Evolutionary conservation across 768 basidiomycete genomes (phyloP).

Genomic region (Suillus subluteus): DNA sequence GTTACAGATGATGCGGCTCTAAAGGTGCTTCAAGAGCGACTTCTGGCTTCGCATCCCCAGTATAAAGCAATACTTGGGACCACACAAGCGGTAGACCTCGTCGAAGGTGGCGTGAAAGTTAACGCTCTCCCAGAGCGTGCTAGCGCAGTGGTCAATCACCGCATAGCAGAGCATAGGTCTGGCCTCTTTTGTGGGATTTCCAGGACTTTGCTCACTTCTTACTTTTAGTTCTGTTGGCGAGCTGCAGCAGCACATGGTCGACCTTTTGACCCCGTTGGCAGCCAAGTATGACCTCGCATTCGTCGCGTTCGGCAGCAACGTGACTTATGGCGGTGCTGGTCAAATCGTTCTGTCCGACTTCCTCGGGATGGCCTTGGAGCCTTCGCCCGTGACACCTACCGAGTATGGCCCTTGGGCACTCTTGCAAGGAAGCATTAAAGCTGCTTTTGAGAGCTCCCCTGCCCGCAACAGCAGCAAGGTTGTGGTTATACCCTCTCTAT

Average conservation of each 20-base stretch:
- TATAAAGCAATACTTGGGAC: constrained; percentile 57
- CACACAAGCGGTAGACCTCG: constrained; percentile 75
- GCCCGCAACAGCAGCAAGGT: constrained; percentile 17
- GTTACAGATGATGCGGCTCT: constrained; percentile 52
- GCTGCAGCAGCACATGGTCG: constrained; percentile 22
- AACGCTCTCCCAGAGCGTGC: constrained; percentile 79
- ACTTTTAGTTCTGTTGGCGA: constrained; percentile 21
- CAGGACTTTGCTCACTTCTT: background rate
- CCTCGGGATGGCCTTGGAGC: constrained; percentile 55
- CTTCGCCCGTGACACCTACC: constrained; percentile 60
- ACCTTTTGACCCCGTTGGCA: constrained; percentile 46
- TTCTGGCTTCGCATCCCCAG: constrained; percentile 23
- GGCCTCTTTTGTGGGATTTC: constrained; percentile 10
- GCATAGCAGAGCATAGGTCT: constrained; percentile 63
- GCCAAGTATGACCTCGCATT: constrained; percentile 57
- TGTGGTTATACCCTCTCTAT: constrained; percentile 19
- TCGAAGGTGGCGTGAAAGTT: constrained; percentile 62
- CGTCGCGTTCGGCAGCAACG: constrained; percentile 52
- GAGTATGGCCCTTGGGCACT: constrained; percentile 23
- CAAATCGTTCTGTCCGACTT: constrained; percentile 53
- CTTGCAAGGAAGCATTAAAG: constrained; percentile 34
- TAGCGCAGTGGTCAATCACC: constrained; percentile 70
- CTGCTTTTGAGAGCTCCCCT: constrained; percentile 32
- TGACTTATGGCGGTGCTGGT: constrained; percentile 45
- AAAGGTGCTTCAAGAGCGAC: constrained; percentile 45